Evolutionary conservation across 805 yeast genomes (phyloP).

Genomic region (Saccharomycodes ludwigii): DNA sequence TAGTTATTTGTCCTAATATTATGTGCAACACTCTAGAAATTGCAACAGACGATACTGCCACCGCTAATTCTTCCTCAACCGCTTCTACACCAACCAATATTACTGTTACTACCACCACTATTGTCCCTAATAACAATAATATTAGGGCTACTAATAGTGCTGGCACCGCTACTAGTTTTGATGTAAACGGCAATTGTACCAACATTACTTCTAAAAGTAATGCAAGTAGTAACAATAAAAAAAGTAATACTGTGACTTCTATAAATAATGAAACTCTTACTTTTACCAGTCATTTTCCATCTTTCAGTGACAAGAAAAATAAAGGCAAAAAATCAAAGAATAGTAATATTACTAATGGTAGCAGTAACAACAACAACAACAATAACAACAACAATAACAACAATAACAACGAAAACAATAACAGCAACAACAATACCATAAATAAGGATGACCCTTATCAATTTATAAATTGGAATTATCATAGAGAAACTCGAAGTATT

Average conservation of each 20-base stretch:
- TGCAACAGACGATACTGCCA: constrained; percentile 6
- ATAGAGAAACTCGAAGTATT: constrained; percentile 7
- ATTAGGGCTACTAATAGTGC: too few relatives aligned
- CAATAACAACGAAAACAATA: constrained; percentile 20
- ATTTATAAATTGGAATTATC: constrained; percentile 5
- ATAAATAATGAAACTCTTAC: too few relatives aligned
- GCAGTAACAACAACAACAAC: too few relatives aligned
- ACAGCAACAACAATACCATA: constrained; percentile 19
- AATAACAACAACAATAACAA: not conserved
- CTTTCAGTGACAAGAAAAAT: too few relatives aligned
- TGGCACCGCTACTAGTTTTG: too few relatives aligned
- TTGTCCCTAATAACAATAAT: constrained; percentile 6
- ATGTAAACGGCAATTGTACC: too few relatives aligned
- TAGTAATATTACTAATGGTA: too few relatives aligned
- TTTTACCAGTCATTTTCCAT: too few relatives aligned
- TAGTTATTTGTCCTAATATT: constrained; percentile 63
- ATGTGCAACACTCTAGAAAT: constrained; percentile 36
- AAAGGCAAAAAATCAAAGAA: constrained; percentile 3
- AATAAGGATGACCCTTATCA: constrained; percentile 12
- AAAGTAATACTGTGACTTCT: too few relatives aligned
- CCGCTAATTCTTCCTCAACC: constrained; percentile 5
- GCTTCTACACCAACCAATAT: constrained; percentile 5
- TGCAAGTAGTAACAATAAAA: too few relatives aligned
- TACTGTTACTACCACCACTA: constrained; percentile 6
- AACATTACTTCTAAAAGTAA: too few relatives aligned